Evolutionary conservation across 2,329 filamentous ascomycete species (phyloP).

Genomic region (Leptographium radiaticola): DNA sequence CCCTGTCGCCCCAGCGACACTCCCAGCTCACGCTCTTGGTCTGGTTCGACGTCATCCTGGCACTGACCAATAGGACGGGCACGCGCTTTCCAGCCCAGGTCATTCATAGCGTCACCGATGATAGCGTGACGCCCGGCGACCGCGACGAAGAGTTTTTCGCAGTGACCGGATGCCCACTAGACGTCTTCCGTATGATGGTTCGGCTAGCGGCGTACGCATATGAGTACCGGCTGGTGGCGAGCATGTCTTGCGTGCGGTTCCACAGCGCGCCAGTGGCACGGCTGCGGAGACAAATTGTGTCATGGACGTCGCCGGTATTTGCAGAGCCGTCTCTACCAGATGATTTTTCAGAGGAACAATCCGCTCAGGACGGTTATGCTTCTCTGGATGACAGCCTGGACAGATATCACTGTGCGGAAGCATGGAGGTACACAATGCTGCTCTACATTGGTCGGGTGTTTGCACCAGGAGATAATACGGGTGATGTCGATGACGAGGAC

Average conservation of each 20-base stretch:
- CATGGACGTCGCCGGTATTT: conserved; percentile 9
- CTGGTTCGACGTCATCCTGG: conserved; percentile 22
- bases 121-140: not conserved
- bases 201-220: conserved; percentile 17
- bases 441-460: conserved; percentile 21
- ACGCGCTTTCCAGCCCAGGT: conserved; percentile 14
- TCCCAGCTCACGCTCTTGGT: conserved; percentile 19
- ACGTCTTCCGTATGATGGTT: conserved; percentile 16
- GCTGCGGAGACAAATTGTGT: conserved; percentile 12
- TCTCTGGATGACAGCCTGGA: conserved; percentile 9
- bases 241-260: conserved; percentile 20
- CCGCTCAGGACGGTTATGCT: not conserved
- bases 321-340: not conserved
- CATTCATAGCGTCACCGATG: conserved; percentile 7
- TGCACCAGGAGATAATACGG: conserved; percentile 7
- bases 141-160: conserved; percentile 19
- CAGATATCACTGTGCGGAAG: conserved; percentile 20
- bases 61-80: conserved; percentile 18
- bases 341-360: not conserved
- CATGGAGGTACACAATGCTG: conserved; percentile 20
- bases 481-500: not conserved
- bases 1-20: conserved; percentile 3
- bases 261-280: conserved; percentile 12
- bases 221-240: conserved; percentile 15
- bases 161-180: conserved; percentile 20